A percentile compares a stretch with the other conserved stretches of the same genome.
Conservation (phyloP, 306 rosid genomes). For the Prosopis cineraria region DNA sequence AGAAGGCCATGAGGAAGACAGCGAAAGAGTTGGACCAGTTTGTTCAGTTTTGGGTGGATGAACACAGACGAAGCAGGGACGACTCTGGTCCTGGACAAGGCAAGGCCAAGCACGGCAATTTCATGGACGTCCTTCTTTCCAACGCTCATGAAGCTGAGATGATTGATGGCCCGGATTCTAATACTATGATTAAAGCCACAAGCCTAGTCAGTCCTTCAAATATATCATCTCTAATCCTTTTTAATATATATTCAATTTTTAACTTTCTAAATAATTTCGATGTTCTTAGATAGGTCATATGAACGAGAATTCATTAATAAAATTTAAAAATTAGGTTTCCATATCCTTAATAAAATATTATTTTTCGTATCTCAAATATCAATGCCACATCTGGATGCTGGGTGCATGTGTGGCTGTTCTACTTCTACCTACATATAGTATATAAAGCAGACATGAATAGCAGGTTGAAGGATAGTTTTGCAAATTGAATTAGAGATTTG, state of each 20-base stretch:
- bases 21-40: slow-evolving; percentile 35
- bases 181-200: slow-evolving; percentile 34
- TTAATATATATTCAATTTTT: too few relatives aligned
- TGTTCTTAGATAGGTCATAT: too few relatives aligned
- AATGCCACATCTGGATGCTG: too few relatives aligned
- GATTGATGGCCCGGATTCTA: slow-evolving; percentile 12
- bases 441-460: too few relatives aligned
- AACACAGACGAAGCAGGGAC: slow-evolving; percentile 31
- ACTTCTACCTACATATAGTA: too few relatives aligned
- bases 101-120: background rate
- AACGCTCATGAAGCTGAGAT: background rate
- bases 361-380: too few relatives aligned
- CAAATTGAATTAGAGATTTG: background rate
- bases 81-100: background rate
- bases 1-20: slow-evolving; percentile 38
- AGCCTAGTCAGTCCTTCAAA: background rate
- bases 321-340: too few relatives aligned
- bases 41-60: slow-evolving; percentile 23
- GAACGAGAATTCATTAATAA: too few relatives aligned
- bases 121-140: slow-evolving; percentile 42
- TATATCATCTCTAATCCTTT: background rate
- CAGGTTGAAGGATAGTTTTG: background rate
- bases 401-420: too few relatives aligned
- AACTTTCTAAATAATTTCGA: too few relatives aligned
- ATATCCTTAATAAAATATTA: too few relatives aligned